Evolutionary conservation across 768 basidiomycete species (phyloP).

Genomic region (Agaricus subrufescens): DNA sequence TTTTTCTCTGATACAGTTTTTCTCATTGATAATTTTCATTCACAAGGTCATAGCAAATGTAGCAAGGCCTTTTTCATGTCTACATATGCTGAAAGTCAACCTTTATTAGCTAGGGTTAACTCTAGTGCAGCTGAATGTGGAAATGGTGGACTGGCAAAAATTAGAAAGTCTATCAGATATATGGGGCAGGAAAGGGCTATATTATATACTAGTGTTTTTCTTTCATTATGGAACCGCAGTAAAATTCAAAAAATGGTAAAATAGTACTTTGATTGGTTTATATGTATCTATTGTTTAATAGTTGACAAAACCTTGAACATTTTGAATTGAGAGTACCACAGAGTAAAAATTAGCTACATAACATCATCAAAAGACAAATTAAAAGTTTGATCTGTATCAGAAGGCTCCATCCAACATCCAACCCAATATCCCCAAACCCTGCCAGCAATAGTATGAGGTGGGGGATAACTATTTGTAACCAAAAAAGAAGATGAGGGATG

Average conservation of each 20-base stretch:
- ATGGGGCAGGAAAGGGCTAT: conserved; percentile 26
- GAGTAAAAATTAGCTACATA: no score
- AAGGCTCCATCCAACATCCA: no score
- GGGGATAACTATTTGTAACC: no score
- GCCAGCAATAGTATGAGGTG: no score
- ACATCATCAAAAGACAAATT: no score
- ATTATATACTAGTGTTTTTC: conserved; percentile 20
- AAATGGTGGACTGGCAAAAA: conserved; percentile 8
- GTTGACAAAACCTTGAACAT: no score
- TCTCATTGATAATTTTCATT: conserved; percentile 29
- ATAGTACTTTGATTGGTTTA: no score
- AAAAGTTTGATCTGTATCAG: no score
- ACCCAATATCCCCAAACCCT: no score
- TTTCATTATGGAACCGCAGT: conserved; percentile 18
- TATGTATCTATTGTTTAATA: no score
- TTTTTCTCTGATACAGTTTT: conserved; percentile 30
- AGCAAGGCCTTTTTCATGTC: conserved; percentile 22
- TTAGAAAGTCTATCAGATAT: conserved; percentile 26
- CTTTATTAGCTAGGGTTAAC: neutral
- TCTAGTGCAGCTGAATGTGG: neutral
- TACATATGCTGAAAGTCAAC: conserved; percentile 20
- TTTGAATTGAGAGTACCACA: no score
- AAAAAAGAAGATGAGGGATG: no score
- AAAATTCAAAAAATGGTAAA: conserved; percentile 9
- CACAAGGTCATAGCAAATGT: conserved; percentile 28